Evolutionary conservation across 129 eudicot genomes (phyloP).

Genomic region (Mikania micrantha): DNA sequence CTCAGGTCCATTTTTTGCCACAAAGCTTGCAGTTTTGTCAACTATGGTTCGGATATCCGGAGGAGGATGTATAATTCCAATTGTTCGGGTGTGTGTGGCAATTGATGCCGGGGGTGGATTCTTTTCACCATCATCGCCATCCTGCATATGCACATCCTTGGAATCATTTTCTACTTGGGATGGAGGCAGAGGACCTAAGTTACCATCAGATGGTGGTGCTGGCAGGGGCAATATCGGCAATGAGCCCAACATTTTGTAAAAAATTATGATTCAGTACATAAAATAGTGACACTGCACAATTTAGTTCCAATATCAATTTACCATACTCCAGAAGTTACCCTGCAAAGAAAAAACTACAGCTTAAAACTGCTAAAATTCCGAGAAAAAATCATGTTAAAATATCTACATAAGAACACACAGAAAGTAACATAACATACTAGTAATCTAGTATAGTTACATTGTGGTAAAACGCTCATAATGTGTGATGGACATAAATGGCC

Average conservation of each 20-base stretch:
- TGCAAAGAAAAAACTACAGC: slow-evolving; percentile 6
- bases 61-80: slow-evolving; percentile 91
- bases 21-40: slow-evolving; percentile 78
- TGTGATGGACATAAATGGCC: background rate
- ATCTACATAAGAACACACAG: background rate
- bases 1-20: slow-evolving; percentile 86
- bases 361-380: background rate
- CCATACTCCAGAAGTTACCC: slow-evolving; percentile 21
- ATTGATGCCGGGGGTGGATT: slow-evolving; percentile 45
- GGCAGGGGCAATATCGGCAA: slow-evolving; percentile 82
- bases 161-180: slow-evolving; percentile 54
- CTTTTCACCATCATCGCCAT: slow-evolving; percentile 34
- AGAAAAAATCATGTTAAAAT: background rate
- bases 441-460: background rate
- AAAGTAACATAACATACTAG: background rate
- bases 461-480: background rate
- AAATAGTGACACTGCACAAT: background rate
- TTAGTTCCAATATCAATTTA: slow-evolving; percentile 9
- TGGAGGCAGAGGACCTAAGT: slow-evolving; percentile 70
- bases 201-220: slow-evolving; percentile 86
- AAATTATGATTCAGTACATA: background rate
- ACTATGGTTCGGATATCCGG: slow-evolving; percentile 80
- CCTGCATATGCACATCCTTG: slow-evolving; percentile 38
- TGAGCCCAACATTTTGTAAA: slow-evolving; percentile 45
- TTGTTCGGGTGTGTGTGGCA: slow-evolving; percentile 76